These are phyloP conservation scores for Claviceps monticola DNA, from an alignment of 2,329 filamentous ascomycete species.

Conservation along the genomic window DNA sequence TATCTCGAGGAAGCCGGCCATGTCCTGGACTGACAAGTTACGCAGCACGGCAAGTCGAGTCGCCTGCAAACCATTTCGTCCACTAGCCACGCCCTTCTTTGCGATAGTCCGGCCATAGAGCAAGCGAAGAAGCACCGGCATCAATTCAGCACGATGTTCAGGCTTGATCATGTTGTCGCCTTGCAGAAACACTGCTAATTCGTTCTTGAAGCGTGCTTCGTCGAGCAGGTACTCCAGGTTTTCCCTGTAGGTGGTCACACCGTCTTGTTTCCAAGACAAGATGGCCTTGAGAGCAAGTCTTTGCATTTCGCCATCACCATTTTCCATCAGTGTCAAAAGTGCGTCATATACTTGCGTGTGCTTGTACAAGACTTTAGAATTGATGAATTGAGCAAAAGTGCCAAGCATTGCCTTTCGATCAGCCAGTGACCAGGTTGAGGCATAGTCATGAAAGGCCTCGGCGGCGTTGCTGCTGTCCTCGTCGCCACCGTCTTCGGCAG, in stretches of 20 bases:
- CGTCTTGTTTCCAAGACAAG: slow-evolving; percentile 74
- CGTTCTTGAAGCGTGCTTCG: slow-evolving; percentile 82
- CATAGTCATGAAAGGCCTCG: slow-evolving; percentile 19
- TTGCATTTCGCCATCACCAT: slow-evolving; percentile 84
- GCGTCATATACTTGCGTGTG: slow-evolving; percentile 62
- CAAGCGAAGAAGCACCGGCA: slow-evolving; percentile 76
- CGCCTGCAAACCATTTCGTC: slow-evolving; percentile 66
- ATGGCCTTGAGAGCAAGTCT: slow-evolving; percentile 73
- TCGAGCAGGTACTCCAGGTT: slow-evolving; percentile 78
- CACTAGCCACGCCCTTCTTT: slow-evolving; percentile 61
- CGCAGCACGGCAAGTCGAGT: slow-evolving; percentile 71
- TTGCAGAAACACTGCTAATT: slow-evolving; percentile 78
- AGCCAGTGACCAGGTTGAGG: slow-evolving; percentile 50
- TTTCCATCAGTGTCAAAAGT: slow-evolving; percentile 62
- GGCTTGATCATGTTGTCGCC: slow-evolving; percentile 58
- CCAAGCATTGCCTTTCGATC: slow-evolving; percentile 75
- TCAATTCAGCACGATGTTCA: slow-evolving; percentile 57
- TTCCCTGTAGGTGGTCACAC: slow-evolving; percentile 66
- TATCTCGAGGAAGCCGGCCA: slow-evolving; percentile 72
- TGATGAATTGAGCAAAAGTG: slow-evolving; percentile 73
- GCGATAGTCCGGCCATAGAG: slow-evolving; percentile 84
- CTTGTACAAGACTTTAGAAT: slow-evolving; percentile 72
- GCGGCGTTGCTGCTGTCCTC: slow-evolving; percentile 23
- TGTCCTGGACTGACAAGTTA: slow-evolving; percentile 58
- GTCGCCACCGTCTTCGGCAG: slow-evolving; percentile 34